Evolutionary conservation across 2,329 filamentous ascomycete species (phyloP), one percentile per base, ranked within the genome.

Genomic region (Cryoendolithus antarcticus): DNA sequence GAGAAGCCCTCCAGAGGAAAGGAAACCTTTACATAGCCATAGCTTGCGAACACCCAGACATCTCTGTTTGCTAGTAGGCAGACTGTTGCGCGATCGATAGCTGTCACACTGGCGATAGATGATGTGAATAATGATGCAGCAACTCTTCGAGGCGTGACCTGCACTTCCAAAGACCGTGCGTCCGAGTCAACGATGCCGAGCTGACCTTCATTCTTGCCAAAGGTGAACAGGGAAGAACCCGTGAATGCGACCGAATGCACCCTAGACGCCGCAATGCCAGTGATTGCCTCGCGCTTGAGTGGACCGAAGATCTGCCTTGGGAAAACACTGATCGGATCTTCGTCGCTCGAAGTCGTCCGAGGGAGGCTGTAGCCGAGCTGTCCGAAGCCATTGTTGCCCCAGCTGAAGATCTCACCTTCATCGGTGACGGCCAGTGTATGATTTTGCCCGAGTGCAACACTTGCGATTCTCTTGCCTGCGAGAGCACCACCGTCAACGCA

Each of bases 191-290:
- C 86, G 38, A 98, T 71, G 4, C 86, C 91, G 34, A 98, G 72
- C 58, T 98, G 91, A 2, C 91, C 91, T 50, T 86, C 78, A 52
- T 96, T 98, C 53, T 91, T 93, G 13, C 91, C 91, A 71, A 93
- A 98, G 2, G 86, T 93, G 56, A 84, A 98, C 1, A 98, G 64
- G 1, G 85, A 84, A 1, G 77, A 75, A 1, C 74, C 71, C 1
- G 86, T 95, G 53, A 91, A 82, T 0, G 86, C 85, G 3, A 93
- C 88, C 0, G 91, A 96, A 61, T 98, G 91, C 30, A 93, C 78
- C 0, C 84, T 71, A 2, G 91, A 96, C 5, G 91, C 89, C 2
- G 91, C 86, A 40, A 88, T 75, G 1, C 91, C 91, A 13, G 83
- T 60, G 10, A 96, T 74, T 1, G 66, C 57, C 56, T 96, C 91